phyloP scores from a whole-genome alignment of 129 eudicot genomes.

The Pulicaria dysenterica region DNA sequence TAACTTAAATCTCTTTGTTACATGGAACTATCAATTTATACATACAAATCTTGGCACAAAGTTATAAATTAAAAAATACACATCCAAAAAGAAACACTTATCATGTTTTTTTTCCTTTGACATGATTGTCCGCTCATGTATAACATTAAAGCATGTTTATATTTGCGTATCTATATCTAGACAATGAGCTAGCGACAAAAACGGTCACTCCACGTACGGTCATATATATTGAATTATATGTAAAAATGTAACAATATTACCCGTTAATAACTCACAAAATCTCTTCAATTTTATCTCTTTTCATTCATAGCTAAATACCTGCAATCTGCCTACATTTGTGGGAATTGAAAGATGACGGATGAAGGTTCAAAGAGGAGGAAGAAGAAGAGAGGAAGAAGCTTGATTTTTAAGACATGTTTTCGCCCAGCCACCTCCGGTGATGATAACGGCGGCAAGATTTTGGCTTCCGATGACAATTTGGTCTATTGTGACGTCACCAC shows the following conservation, averaged over 20 bases:
- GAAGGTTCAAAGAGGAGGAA: constrained; percentile 28
- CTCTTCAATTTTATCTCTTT: not conserved
- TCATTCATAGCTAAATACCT: not conserved
- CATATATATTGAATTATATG: not conserved
- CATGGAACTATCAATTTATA: too few relatives aligned
- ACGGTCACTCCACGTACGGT: not conserved
- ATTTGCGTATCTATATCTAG: too few relatives aligned
- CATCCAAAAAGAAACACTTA: too few relatives aligned
- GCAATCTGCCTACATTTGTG: not conserved
- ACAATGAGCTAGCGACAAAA: not conserved
- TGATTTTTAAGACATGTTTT: constrained; percentile 28
- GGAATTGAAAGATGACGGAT: constrained; percentile 17
- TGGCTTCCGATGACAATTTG: constrained; percentile 40
- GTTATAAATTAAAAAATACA: too few relatives aligned
- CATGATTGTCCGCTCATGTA: too few relatives aligned
- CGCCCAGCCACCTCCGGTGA: constrained; percentile 6
- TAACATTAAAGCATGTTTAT: too few relatives aligned
- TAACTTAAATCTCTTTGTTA: too few relatives aligned
- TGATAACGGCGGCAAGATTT: constrained; percentile 7
- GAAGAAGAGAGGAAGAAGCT: constrained; percentile 41
- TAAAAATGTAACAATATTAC: not conserved
- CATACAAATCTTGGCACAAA: too few relatives aligned
- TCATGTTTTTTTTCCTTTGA: too few relatives aligned
- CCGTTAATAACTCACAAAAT: constrained; percentile 5
- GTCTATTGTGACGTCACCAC: constrained; percentile 27